Conservation (phyloP, 768 basidiomycete genomes). For the Chalciporus piperatus region DNA sequence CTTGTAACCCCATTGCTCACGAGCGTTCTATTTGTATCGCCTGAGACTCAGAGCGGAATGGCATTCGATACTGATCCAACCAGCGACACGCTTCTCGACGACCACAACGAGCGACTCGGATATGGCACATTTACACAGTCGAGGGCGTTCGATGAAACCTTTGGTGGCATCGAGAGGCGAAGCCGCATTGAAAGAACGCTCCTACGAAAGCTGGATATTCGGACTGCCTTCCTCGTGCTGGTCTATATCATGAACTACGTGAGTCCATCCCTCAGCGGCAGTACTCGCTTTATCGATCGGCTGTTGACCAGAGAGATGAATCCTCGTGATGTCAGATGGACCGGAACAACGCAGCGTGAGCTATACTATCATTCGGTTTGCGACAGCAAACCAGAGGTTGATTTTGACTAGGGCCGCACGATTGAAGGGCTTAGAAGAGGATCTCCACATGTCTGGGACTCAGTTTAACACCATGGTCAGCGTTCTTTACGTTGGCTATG, state of each 20-base stretch:
- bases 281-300: neutral
- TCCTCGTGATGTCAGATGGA: conserved; percentile 46
- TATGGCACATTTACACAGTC: conserved; percentile 9
- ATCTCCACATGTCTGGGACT: conserved; percentile 54
- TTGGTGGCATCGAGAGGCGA: conserved; percentile 37
- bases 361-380: neutral
- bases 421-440: conserved; percentile 64
- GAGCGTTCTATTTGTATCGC: no score
- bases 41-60: neutral
- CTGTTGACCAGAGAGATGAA: neutral
- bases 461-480: conserved; percentile 69
- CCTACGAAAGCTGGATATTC: conserved; percentile 40
- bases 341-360: conserved; percentile 63
- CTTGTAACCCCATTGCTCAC: neutral
- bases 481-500: conserved; percentile 67
- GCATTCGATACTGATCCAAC: neutral
- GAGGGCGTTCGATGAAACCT: conserved; percentile 29
- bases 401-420: conserved; percentile 55
- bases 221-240: conserved; percentile 43
- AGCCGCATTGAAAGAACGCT: conserved; percentile 40
- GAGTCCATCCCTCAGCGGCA: conserved; percentile 13
- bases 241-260: conserved; percentile 50
- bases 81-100: neutral
- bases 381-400: neutral
- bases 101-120: neutral